Conservation (phyloP, 345 rosid species). For the Kernera saxatilis region DNA sequence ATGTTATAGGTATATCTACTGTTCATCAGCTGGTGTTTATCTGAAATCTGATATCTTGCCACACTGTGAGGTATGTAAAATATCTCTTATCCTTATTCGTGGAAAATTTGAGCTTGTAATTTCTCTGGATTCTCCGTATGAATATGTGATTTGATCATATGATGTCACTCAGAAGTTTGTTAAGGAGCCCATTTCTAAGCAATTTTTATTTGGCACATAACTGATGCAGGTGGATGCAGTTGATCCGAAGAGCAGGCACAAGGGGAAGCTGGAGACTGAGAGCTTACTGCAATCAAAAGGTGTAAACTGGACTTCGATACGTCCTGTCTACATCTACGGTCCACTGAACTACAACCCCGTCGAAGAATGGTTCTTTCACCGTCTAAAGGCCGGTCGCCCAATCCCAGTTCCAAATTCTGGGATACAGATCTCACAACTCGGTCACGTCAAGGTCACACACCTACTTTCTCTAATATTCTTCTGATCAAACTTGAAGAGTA, state of each 20-base stretch:
- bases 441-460: constrained; percentile 81
- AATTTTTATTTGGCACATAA: constrained; percentile 4
- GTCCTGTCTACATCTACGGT: constrained; percentile 95
- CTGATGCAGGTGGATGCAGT: constrained; percentile 67
- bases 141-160: background rate
- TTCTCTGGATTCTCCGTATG: background rate
- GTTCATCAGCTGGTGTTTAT: constrained; percentile 96
- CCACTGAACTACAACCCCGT: constrained; percentile 97
- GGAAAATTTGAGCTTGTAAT: background rate
- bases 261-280: constrained; percentile 93
- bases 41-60: constrained; percentile 84
- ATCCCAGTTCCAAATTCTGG: constrained; percentile 91
- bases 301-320: constrained; percentile 89
- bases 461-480: background rate
- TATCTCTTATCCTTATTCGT: background rate
- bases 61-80: constrained; percentile 64
- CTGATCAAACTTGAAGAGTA: background rate
- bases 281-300: constrained; percentile 52
- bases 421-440: constrained; percentile 76
- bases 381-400: constrained; percentile 90
- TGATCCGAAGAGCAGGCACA: constrained; percentile 97
- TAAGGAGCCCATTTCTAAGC: background rate
- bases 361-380: constrained; percentile 98
- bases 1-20: constrained; percentile 72
- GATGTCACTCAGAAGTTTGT: background rate